These are phyloP conservation scores for Eleusine coracana DNA, from an alignment of 176 grass and related monocot species.

Conservation along the genomic window DNA sequence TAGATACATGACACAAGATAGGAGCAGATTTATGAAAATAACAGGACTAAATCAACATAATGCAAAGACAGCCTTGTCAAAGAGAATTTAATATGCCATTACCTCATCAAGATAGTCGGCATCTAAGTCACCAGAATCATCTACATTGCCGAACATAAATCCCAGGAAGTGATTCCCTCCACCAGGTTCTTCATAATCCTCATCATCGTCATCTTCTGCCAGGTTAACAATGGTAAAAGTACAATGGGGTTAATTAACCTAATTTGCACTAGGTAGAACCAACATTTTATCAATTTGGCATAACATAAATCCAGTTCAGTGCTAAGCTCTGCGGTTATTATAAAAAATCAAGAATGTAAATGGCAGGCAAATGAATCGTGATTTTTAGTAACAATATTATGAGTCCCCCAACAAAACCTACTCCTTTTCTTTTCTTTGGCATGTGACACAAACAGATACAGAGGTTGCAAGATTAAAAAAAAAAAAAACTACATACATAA, in stretches of 20 bases:
- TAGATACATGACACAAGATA: not conserved
- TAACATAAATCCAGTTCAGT: not conserved
- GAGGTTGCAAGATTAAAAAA: conserved; percentile 10
- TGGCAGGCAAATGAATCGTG: not conserved
- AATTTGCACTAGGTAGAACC: not conserved
- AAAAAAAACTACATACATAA: not conserved
- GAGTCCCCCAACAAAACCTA: not conserved
- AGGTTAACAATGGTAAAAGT: conserved; percentile 3
- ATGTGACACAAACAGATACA: not conserved
- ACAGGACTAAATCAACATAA: conserved; percentile 16
- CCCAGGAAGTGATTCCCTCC: conserved; percentile 79
- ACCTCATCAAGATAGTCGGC: conserved; percentile 99
- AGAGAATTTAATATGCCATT: not conserved
- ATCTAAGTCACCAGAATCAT: conserved; percentile 91
- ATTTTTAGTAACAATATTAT: not conserved
- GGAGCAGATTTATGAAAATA: not conserved
- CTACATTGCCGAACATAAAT: conserved; percentile 99
- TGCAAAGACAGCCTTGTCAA: not conserved
- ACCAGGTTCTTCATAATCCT: conserved; percentile 81
- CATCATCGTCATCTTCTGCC: conserved; percentile 73
- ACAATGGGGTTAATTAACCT: not conserved
- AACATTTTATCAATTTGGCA: conserved; percentile 13
- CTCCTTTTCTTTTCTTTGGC: not conserved
- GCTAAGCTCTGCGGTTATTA: not conserved
- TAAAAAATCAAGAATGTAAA: conserved; percentile 17